Evolutionary conservation across 202 grass and related monocot species (phyloP).

Genomic region (Cymbopogon flexuosus): DNA sequence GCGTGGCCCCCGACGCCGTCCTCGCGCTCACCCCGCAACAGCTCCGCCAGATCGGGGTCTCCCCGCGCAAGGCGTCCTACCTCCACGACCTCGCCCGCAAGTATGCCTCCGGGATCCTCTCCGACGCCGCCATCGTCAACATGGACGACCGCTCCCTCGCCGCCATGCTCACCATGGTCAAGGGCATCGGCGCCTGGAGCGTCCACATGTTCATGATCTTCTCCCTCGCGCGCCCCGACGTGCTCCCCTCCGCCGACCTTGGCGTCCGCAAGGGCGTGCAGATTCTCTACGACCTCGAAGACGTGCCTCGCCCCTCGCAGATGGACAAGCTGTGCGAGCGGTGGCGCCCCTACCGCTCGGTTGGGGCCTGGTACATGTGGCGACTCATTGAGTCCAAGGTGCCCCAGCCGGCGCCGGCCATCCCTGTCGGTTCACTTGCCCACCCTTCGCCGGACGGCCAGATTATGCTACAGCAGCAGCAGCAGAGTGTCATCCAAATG

Average conservation of each 20-base stretch:
- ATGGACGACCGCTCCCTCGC: constrained; percentile 95
- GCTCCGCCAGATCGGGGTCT: constrained; percentile 95
- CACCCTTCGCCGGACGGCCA: constrained; percentile 17
- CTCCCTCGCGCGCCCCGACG: constrained; percentile 81
- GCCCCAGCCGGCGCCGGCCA: constrained; percentile 8
- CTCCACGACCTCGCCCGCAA: constrained; percentile 89
- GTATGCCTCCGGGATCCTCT: constrained; percentile 79
- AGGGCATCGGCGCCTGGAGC: constrained; percentile 90
- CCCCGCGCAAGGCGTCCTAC: constrained; percentile 81
- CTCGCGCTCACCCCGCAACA: constrained; percentile 68
- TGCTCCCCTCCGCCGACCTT: constrained; percentile 79
- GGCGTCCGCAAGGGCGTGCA: constrained; percentile 92
- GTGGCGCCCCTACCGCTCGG: constrained; percentile 88
- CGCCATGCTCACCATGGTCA: constrained; percentile 99
- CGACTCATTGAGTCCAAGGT: constrained; percentile 74
- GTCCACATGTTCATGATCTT: constrained; percentile 99
- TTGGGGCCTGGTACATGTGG: constrained; percentile 98
- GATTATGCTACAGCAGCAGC: constrained; percentile 30
- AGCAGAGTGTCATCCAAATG: constrained; percentile 44
- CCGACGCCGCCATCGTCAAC: constrained; percentile 59
- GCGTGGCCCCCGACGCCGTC: constrained; percentile 67
- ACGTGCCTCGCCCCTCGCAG: constrained; percentile 74
- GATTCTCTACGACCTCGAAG: constrained; percentile 68
- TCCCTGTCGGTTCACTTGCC: background rate
- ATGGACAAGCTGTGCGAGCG: constrained; percentile 80